phyloP scores from a whole-genome alignment of 2,329 filamentous ascomycete genomes.

The Emmonsia crescens region DNA sequence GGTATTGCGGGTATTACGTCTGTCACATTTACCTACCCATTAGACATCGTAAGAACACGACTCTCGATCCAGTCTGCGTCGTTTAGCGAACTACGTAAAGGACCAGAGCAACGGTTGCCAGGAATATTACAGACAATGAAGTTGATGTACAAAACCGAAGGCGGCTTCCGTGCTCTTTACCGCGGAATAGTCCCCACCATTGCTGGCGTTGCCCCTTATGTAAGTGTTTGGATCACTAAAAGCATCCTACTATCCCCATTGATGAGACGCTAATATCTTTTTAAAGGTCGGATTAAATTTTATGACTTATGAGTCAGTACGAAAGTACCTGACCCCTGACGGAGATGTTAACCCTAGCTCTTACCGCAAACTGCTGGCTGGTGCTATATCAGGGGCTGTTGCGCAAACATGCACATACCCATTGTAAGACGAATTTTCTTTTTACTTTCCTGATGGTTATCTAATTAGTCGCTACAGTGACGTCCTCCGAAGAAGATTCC shows the following conservation, averaged over 20 bases:
- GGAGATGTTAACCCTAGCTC: conserved; percentile 75
- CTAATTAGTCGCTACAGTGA: conserved; percentile 46
- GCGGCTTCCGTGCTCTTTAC: conserved; percentile 76
- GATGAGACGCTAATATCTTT: conserved; percentile 14
- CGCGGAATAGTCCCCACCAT: conserved; percentile 89
- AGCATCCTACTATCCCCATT: background rate
- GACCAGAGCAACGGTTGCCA: conserved; percentile 51
- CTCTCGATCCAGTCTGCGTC: conserved; percentile 96
- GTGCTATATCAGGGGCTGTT: conserved; percentile 88
- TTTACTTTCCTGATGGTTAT: conserved; percentile 3
- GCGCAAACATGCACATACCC: conserved; percentile 98
- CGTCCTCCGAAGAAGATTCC: conserved; percentile 84
- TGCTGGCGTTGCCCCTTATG: conserved; percentile 90
- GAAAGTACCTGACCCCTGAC: conserved; percentile 73
- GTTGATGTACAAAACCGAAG: conserved; percentile 83
- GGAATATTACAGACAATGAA: conserved; percentile 84
- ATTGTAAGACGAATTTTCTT: conserved; percentile 53
- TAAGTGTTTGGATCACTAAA: conserved; percentile 31
- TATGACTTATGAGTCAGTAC: conserved; percentile 90
- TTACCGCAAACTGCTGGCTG: conserved; percentile 71
- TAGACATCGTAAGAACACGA: conserved; percentile 93
- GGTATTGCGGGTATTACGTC: conserved; percentile 90
- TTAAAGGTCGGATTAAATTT: conserved; percentile 84
- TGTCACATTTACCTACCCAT: conserved; percentile 86
- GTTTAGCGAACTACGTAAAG: conserved; percentile 62